Evolutionary conservation across 2,329 filamentous ascomycete genomes (phyloP), one percentile per base, ranked within the genome.

Genomic region (Escovopsis weberi): DNA sequence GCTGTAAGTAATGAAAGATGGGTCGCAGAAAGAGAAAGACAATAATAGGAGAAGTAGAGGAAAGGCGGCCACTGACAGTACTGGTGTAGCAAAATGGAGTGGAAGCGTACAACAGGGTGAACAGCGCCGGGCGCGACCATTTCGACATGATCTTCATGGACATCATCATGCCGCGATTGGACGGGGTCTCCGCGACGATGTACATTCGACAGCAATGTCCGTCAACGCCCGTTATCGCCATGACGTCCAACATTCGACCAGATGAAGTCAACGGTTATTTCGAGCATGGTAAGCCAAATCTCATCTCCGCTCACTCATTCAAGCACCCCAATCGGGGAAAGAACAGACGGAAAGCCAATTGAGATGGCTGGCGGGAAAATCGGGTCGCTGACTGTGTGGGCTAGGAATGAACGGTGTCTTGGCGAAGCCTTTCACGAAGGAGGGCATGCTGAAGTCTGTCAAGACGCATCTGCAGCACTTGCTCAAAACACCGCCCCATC

Each of bases 221-320:
- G 33, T 76, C 80, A 6, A 80, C 84, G 18, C 91, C 91, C 0
- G 93, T 98, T 53, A 85, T 98, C 45, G 91, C 91, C 38, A 96
- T 98, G 91, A 98, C 91, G 3, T 95, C 89, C 4, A 98, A 96
- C 57, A 96, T 98, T 50, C 78, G 91, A 50, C 88, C 86, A 47
- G 89, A 95, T 55, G 91, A 98, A 58, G 93, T 96, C 47, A 85
- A 89, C 42, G 88, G 93, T 66, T 98, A 98, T 59, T 96, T 95
- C 66, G 81, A 89, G 54, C 88, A 94, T 65, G 91, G 88, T 91
- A 73, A 68, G 81, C 61, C 18, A 23, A 23, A n/a, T 19, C 15
- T n/a, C 6, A 10, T 7, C 12, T 26, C 18, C 12, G 36, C 15
- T 12, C 6, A 38, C n/a, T 15, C 15, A 15, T 15, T 15, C 15